A percentile compares a stretch with the other conserved stretches of the same genome.
Evolutionary conservation across 2,329 filamentous ascomycete species (phyloP).

Genomic region (Gaeumannomyces tritici): DNA sequence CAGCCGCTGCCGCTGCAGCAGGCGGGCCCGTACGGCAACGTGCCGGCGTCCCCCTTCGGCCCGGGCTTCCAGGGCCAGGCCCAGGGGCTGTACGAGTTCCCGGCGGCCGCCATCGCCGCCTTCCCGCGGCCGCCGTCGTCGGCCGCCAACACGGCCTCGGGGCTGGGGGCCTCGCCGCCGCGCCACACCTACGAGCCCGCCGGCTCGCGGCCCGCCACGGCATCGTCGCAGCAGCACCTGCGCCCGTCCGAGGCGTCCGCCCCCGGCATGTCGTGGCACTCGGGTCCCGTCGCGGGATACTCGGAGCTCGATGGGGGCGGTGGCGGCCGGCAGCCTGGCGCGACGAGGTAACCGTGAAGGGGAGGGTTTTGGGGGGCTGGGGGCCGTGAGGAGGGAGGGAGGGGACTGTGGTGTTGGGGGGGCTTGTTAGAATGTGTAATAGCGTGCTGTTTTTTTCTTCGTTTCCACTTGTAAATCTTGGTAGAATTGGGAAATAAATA

Average conservation of each 20-base stretch:
- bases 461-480: too few species aligned
- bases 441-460: too few species aligned
- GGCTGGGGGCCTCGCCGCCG: slow-evolving; percentile 1
- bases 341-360: background rate
- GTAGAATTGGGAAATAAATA: too few species aligned
- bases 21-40: background rate
- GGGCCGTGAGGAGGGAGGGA: background rate
- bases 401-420: too few species aligned
- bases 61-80: background rate
- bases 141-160: background rate
- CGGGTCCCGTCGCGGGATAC: background rate
- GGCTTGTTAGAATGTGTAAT: too few species aligned
- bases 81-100: background rate
- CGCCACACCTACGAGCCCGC: slow-evolving; percentile 10
- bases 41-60: background rate
- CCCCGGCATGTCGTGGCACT: slow-evolving; percentile 1
- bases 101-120: background rate
- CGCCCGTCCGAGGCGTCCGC: background rate
- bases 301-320: slow-evolving; percentile 1
- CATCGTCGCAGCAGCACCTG: slow-evolving; percentile 5
- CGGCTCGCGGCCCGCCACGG: slow-evolving; percentile 7
- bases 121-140: background rate
- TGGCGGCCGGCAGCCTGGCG: background rate
- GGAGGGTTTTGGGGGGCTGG: too few species aligned
- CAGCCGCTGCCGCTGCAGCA: background rate